phyloP scores from a whole-genome alignment of 306 rosid species.

The Boehmeria nivea region DNA sequence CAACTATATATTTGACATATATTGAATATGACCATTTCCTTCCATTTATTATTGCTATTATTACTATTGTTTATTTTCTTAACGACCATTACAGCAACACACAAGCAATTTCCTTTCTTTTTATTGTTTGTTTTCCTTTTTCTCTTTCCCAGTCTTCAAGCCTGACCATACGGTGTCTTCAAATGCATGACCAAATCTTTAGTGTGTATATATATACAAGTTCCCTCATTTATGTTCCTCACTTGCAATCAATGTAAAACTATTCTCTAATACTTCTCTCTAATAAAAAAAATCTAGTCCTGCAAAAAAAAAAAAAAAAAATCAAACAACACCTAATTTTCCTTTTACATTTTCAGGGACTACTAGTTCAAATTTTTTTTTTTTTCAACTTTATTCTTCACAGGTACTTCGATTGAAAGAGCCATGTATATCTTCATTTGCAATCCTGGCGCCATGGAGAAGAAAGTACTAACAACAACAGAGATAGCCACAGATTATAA shows the following conservation, averaged over 20 bases:
- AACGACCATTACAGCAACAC: background rate
- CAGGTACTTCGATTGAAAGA: background rate
- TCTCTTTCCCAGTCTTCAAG: constrained; percentile 3
- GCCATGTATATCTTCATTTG: constrained; percentile 8
- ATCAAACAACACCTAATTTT: no score
- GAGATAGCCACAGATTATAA: constrained; percentile 2
- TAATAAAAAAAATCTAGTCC: background rate
- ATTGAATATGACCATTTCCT: background rate
- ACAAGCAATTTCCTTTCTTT: constrained; percentile 1
- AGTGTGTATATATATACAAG: background rate
- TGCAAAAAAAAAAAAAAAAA: no score
- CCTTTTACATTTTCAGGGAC: no score
- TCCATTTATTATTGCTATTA: background rate
- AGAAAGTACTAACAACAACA: background rate
- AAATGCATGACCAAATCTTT: background rate
- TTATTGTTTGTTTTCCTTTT: no score
- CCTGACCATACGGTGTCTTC: background rate
- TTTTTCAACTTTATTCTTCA: background rate
- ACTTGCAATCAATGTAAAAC: background rate
- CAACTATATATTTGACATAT: background rate
- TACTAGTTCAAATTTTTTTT: background rate
- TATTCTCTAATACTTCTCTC: background rate
- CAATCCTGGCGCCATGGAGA: constrained; percentile 27
- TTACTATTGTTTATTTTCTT: background rate
- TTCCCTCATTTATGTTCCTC: background rate